Conservation (phyloP, 352 stramenopile species). For the Phytophthora cryptogea region DNA sequence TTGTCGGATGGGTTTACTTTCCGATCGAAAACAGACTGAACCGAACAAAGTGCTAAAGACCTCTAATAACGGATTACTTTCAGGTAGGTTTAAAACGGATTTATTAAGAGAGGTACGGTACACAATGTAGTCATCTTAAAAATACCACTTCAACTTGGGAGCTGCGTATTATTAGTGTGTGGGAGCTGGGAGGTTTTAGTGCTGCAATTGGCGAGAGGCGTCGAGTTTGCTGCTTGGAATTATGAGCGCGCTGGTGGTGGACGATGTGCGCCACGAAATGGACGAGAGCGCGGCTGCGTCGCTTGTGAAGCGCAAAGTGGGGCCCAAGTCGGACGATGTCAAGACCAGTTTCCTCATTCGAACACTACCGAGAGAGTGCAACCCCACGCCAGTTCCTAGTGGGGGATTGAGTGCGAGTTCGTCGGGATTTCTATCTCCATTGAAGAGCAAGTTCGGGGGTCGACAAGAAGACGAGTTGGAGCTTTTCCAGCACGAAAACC, state of each 20-base stretch:
- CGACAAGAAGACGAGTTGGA: slow-evolving; percentile 21
- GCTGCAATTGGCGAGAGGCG: slow-evolving; percentile 6
- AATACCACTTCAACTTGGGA: slow-evolving; percentile 4
- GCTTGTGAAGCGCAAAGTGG: slow-evolving; percentile 15
- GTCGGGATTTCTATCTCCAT: slow-evolving; percentile 32
- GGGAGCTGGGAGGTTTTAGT: background rate
- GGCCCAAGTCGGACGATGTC: slow-evolving; percentile 14
- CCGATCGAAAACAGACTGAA: too few species aligned
- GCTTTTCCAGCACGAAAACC: slow-evolving; percentile 52
- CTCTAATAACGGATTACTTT: background rate
- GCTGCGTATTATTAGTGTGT: slow-evolving; percentile 13
- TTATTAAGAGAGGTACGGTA: background rate
- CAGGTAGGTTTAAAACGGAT: background rate
- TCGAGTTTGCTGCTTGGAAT: background rate
- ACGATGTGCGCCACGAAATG: slow-evolving; percentile 61
- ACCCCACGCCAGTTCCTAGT: slow-evolving; percentile 53
- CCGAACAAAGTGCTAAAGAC: too few species aligned
- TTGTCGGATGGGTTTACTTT: too few species aligned
- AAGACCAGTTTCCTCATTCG: slow-evolving; percentile 76
- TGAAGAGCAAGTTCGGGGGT: slow-evolving; percentile 1
- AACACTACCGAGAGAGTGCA: slow-evolving; percentile 72
- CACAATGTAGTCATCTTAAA: background rate
- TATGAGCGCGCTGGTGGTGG: slow-evolving; percentile 48
- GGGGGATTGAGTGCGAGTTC: slow-evolving; percentile 12
- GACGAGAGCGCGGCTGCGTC: slow-evolving; percentile 9